Evolutionary conservation across 1,284 basidiomycete genomes (phyloP).

Genomic region (Quambalaria eucalypti): DNA sequence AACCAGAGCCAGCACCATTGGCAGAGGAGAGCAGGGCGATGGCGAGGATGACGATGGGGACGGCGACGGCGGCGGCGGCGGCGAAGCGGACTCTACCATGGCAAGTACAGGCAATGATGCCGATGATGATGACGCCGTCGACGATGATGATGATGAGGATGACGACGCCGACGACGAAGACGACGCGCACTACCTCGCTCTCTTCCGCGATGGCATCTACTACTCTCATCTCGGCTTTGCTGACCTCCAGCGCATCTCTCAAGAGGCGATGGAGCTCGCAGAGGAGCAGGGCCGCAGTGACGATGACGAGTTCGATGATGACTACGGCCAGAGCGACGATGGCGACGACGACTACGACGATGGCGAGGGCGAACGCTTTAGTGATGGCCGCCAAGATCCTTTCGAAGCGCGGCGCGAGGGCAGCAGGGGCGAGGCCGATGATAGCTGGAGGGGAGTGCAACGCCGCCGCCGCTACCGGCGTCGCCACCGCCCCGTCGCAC

Average conservation of each 20-base stretch:
- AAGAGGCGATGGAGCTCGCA: conserved; percentile 1
- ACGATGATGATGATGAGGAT: background rate
- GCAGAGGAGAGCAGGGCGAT: background rate
- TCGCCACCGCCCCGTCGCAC: conserved; percentile 17
- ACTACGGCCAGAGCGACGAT: background rate
- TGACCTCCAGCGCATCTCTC: conserved; percentile 24
- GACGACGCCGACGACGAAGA: conserved; percentile 16
- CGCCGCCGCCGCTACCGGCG: background rate
- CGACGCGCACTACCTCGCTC: conserved; percentile 47
- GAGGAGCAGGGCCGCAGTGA: background rate
- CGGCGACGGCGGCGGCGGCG: too few species aligned
- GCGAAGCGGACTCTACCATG: too few species aligned
- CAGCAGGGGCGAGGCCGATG: background rate
- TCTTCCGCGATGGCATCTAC: conserved; percentile 73
- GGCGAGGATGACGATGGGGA: too few species aligned
- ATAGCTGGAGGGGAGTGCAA: too few species aligned
- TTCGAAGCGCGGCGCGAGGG: background rate
- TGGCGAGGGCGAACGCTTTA: background rate
- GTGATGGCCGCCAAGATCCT: too few species aligned
- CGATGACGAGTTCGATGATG: background rate
- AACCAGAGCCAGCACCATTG: background rate
- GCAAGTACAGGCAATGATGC: background rate
- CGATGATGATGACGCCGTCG: conserved; percentile 1
- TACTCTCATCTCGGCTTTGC: conserved; percentile 68
- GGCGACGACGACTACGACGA: background rate